Conservation (phyloP, 805 yeast genomes). For the Metahyphopichia silvanorum region DNA sequence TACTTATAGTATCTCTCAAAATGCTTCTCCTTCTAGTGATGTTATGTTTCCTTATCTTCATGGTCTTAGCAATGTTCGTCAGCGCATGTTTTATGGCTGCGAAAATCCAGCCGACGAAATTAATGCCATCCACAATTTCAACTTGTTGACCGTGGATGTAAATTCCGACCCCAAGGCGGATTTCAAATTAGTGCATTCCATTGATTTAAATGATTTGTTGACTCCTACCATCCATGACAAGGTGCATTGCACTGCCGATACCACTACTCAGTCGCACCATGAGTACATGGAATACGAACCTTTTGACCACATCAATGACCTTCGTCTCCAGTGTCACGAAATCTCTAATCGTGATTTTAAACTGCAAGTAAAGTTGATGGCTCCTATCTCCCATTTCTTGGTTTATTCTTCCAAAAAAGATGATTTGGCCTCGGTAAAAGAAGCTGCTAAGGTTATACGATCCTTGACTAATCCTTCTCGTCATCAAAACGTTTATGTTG, state of each 20-base stretch:
- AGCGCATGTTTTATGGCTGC: conserved; percentile 24
- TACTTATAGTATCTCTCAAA: conserved; percentile 11
- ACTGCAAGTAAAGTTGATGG: conserved; percentile 26
- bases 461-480: conserved; percentile 12
- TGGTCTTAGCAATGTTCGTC: conserved; percentile 24
- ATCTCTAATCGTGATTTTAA: conserved; percentile 29
- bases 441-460: conserved; percentile 12
- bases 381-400: conserved; percentile 29
- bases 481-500: conserved; percentile 14
- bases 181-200: conserved; percentile 13
- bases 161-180: background rate
- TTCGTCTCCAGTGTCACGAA: background rate
- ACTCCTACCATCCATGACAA: conserved; percentile 1
- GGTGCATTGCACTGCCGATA: conserved; percentile 1
- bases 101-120: conserved; percentile 5
- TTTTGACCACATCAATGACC: conserved; percentile 7
- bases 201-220: conserved; percentile 13
- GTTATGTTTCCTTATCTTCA: conserved; percentile 34
- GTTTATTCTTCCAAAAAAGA: conserved; percentile 18
- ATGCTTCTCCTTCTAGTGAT: conserved; percentile 8
- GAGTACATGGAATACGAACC: conserved; percentile 4
- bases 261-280: background rate
- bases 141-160: conserved; percentile 12
- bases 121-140: conserved; percentile 5
- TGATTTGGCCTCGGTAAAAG: conserved; percentile 8